Conservation (phyloP, 148 eudicot species). For the Amaranthus hypochondriacus region DNA sequence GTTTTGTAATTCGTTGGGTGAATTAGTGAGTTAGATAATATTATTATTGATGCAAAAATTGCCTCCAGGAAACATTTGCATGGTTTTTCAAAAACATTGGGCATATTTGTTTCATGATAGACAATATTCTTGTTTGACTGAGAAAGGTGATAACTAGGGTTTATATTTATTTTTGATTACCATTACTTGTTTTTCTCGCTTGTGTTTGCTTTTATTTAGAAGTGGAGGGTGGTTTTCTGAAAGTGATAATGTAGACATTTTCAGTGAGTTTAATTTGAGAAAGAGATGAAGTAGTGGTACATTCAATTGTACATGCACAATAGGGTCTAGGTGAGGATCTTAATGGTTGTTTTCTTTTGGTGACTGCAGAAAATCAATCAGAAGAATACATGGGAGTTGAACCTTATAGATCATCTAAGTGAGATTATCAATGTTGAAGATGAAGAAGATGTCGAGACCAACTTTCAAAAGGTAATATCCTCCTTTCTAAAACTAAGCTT, state of each 20-base stretch:
- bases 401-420: constrained; percentile 84
- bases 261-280: not conserved
- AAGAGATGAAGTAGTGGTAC: not conserved
- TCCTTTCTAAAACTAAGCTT: not conserved
- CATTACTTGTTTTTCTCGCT: too few relatives aligned
- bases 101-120: not conserved
- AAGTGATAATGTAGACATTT: not conserved
- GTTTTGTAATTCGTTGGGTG: too few relatives aligned
- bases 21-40: too few relatives aligned
- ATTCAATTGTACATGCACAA: not conserved
- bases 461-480: constrained; percentile 74
- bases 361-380: constrained; percentile 83
- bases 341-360: not conserved
- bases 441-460: constrained; percentile 68
- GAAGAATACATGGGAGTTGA: constrained; percentile 95
- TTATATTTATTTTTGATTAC: not conserved
- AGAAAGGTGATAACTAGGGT: not conserved
- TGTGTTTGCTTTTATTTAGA: too few relatives aligned
- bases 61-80: too few relatives aligned
- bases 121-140: not conserved
- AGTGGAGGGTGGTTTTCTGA: not conserved
- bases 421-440: constrained; percentile 81
- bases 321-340: not conserved
- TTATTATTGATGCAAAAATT: too few relatives aligned
- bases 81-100: too few relatives aligned